Base-by-base conservation (phyloP, 2,329 filamentous ascomycete species). In the Colletotrichum tamarilloi region DNA sequence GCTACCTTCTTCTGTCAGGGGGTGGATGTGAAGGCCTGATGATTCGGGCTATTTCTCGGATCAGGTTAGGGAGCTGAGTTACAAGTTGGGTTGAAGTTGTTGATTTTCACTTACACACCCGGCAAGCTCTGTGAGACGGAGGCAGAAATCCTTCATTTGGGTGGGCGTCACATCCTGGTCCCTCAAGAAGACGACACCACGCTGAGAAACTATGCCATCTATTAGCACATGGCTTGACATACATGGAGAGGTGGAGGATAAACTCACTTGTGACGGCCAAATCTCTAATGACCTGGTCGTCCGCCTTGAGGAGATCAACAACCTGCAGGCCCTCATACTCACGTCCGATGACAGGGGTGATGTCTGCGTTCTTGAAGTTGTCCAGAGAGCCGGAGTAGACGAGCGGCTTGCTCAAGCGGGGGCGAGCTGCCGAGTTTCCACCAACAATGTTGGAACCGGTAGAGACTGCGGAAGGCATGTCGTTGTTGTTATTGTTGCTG, bases 1-100 rank as follows among this genome's bases (percentile, higher is more conserved):
- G 69, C 85, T 86, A 24, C 84, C 84, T 74, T 87, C 85, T 73
- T 89, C 86, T 0, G 85, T 86, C 30, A 90, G 76, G 6, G 89
- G 88, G 75, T 90, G 89, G 8, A 89, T 84, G 70, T 90, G 88
- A 28, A 91, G 82, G 2, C 82, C 81, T 1, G 88, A 89, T 2
- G 84, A 84, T 46, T 81, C 76, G 22, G 88, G 88, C 79, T 83
- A 62, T 65, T 46, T 28, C 5, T 28, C 12, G 63, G 16, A 16
- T 46, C 56, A 67, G 30, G 71, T 73, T 57, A 73, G 71, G 71
- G 19, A 19, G 55, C 5, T 14, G 57, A 12, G 19, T 16, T 28
- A 24, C 28, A 9, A 19, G 16, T 26, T 30, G 16, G 14, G 49
- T 62, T 28, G 52, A n/a, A 12, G 24, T 46, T 5, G 19, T 5